phyloP scores from a whole-genome alignment of 139 green algal genomes.

The Auxenochlorella protothecoides region DNA sequence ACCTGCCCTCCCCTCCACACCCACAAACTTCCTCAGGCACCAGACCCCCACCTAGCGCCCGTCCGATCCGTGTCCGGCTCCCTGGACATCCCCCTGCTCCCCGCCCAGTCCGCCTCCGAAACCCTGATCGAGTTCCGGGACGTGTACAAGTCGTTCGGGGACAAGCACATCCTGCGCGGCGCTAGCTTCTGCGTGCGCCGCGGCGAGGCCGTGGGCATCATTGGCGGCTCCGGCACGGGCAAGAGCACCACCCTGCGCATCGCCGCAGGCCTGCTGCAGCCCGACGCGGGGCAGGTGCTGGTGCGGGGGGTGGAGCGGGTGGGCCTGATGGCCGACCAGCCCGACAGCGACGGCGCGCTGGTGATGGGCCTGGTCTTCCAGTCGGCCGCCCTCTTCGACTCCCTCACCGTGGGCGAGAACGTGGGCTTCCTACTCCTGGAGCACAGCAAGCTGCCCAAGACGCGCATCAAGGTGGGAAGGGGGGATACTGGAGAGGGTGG shows the following conservation, averaged over 20 bases:
- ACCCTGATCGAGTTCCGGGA: constrained; percentile 86
- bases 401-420: constrained; percentile 89
- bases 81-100: too few relatives aligned
- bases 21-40: neutral
- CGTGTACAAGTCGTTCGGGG: constrained; percentile 94
- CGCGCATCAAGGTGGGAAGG: constrained; percentile 41
- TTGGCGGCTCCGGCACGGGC: constrained; percentile 89
- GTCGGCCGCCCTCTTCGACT: constrained; percentile 96
- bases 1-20: neutral
- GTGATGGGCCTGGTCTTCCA: constrained; percentile 82
- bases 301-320: neutral
- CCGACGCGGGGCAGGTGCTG: constrained; percentile 54
- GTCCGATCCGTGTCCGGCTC: too few relatives aligned
- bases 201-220: constrained; percentile 97
- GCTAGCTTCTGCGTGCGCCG: constrained; percentile 85
- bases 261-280: constrained; percentile 82
- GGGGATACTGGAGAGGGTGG: neutral
- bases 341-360: constrained; percentile 7
- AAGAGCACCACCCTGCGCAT: constrained; percentile 94
- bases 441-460: constrained; percentile 63
- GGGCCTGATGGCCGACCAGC: neutral
- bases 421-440: constrained; percentile 94
- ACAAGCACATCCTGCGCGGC: constrained; percentile 81
- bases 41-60: too few relatives aligned
- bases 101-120: constrained; percentile 27